These are phyloP conservation scores for Sphagnum contortum DNA, from an alignment of 225 moss, liverwort and hornwort species.

Conservation along the genomic window DNA sequence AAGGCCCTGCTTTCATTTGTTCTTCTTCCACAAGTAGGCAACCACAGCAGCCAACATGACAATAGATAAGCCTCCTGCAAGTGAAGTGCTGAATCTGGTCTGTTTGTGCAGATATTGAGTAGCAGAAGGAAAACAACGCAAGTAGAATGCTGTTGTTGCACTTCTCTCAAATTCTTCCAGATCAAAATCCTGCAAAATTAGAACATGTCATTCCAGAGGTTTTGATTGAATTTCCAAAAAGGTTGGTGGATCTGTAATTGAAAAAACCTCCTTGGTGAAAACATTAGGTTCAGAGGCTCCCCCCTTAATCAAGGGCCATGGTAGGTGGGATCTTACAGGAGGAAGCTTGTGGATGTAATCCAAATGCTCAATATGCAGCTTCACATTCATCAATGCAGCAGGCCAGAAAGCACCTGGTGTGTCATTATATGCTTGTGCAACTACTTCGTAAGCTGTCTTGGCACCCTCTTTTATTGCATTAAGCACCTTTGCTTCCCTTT, in stretches of 20 bases:
- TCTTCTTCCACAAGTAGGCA: too few species aligned
- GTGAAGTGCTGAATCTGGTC: slow-evolving; percentile 9
- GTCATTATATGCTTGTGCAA: slow-evolving; percentile 63
- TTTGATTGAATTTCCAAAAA: neutral
- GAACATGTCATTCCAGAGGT: neutral
- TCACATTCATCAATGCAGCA: slow-evolving; percentile 60
- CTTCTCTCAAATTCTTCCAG: slow-evolving; percentile 64
- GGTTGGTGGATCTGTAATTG: neutral
- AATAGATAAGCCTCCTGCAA: too few species aligned
- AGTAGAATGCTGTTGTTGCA: slow-evolving; percentile 52
- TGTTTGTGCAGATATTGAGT: slow-evolving; percentile 39
- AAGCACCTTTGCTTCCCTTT: slow-evolving; percentile 65
- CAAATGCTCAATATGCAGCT: slow-evolving; percentile 66
- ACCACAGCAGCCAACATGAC: too few species aligned
- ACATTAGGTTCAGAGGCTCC: too few species aligned
- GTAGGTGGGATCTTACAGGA: slow-evolving; percentile 25
- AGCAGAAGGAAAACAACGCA: slow-evolving; percentile 46
- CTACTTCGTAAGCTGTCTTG: slow-evolving; percentile 67
- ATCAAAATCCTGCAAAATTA: slow-evolving; percentile 55
- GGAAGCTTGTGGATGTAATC: slow-evolving; percentile 43
- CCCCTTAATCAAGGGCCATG: too few species aligned
- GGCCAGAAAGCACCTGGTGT: slow-evolving; percentile 58
- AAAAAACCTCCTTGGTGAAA: too few species aligned
- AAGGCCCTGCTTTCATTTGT: neutral
- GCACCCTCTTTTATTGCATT: slow-evolving; percentile 67